Evolutionary conservation across 768 basidiomycete genomes (phyloP).

Genomic region (Phlegmacium glaucopus): DNA sequence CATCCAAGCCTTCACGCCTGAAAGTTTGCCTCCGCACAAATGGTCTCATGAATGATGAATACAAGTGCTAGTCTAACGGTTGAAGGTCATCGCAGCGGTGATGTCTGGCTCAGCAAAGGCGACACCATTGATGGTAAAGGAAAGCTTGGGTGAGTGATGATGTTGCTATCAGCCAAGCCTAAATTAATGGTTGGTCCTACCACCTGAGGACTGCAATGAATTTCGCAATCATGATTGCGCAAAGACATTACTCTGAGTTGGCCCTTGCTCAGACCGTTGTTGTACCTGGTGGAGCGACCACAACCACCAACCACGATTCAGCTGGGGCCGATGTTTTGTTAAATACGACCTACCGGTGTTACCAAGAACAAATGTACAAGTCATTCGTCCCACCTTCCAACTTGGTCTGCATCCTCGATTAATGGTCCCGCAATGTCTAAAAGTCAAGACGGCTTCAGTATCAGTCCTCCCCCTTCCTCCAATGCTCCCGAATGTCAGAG

Average conservation of each 20-base stretch:
- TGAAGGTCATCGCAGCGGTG: too few relatives aligned
- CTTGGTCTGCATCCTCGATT: slow-evolving; percentile 55
- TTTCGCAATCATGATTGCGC: slow-evolving; percentile 66
- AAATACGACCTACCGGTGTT: slow-evolving; percentile 35
- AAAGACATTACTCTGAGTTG: too few relatives aligned
- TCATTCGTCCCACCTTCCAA: slow-evolving; percentile 50
- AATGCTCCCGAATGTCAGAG: too few relatives aligned
- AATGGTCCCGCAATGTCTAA: slow-evolving; percentile 37
- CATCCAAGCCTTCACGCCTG: slow-evolving; percentile 43
- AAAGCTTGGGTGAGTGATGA: slow-evolving; percentile 57
- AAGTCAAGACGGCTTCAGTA: too few relatives aligned
- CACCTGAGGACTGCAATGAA: slow-evolving; percentile 46
- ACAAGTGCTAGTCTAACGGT: too few relatives aligned
- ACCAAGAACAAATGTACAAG: slow-evolving; percentile 25
- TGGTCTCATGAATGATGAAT: too few relatives aligned
- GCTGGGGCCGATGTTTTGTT: slow-evolving; percentile 29
- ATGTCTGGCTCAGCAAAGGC: too few relatives aligned
- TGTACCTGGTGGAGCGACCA: slow-evolving; percentile 44
- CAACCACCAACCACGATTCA: slow-evolving; percentile 21
- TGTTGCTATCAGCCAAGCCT: slow-evolving; percentile 58
- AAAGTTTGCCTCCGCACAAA: too few relatives aligned
- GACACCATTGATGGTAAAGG: slow-evolving; percentile 61
- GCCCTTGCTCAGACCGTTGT: slow-evolving; percentile 63
- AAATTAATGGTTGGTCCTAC: slow-evolving; percentile 69
- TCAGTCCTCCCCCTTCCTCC: too few relatives aligned